phyloP scores from a whole-genome alignment of 2,329 filamentous ascomycete species.

The Colletotrichum sp. region DNA sequence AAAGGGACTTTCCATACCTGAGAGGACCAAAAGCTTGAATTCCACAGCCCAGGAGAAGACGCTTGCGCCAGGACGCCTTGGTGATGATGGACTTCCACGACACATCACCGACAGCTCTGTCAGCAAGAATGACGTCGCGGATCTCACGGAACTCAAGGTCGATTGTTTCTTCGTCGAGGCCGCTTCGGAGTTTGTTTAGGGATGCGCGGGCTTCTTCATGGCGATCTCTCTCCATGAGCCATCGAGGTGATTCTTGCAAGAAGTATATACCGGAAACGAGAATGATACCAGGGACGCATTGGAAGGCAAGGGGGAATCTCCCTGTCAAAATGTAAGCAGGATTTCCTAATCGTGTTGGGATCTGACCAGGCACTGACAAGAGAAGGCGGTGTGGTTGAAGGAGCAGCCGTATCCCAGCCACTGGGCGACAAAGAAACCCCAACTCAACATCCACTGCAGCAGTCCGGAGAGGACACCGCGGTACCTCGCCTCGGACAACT shows the following conservation, averaged over 20 bases:
- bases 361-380: conserved; percentile 26
- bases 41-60: conserved; percentile 50
- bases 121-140: conserved; percentile 39
- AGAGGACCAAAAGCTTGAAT: conserved; percentile 53
- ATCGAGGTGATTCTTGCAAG: conserved; percentile 28
- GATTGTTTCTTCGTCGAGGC: conserved; percentile 34
- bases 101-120: conserved; percentile 35
- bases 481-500: conserved; percentile 41
- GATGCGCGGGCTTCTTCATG: conserved; percentile 36
- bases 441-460: conserved; percentile 49
- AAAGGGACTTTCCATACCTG: neutral
- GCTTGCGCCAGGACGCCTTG: conserved; percentile 46
- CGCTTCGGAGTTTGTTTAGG: conserved; percentile 35
- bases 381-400: conserved; percentile 28
- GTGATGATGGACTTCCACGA: conserved; percentile 46
- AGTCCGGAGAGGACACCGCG: conserved; percentile 43
- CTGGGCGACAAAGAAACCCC: conserved; percentile 43
- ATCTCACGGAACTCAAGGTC: conserved; percentile 46
- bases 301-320: conserved; percentile 35
- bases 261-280: conserved; percentile 28
- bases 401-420: conserved; percentile 37
- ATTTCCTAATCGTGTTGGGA: no score
- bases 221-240: conserved; percentile 39
- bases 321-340: conserved; percentile 1
- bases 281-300: conserved; percentile 28